A percentile compares a stretch with the other conserved stretches of the same genome.
Conservation (phyloP, 2,329 filamentous ascomycete species). For the Juglanconis sp. region DNA sequence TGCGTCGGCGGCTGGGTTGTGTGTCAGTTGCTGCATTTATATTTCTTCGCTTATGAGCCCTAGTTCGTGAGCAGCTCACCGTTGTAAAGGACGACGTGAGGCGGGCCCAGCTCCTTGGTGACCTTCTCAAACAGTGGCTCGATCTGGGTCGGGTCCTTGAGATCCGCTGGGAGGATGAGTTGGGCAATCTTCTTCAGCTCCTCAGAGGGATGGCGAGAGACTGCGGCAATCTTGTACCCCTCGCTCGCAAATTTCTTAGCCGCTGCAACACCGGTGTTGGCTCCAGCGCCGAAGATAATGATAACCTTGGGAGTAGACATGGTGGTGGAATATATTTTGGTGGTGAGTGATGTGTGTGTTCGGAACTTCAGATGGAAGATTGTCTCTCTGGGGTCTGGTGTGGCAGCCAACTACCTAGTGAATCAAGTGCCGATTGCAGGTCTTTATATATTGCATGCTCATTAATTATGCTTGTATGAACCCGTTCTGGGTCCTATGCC, state of each 20-base stretch:
- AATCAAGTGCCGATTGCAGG: too few species aligned
- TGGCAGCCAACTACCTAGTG: too few species aligned
- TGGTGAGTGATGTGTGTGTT: too few species aligned
- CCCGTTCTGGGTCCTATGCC: too few species aligned
- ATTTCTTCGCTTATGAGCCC: neutral
- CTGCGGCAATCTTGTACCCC: conserved; percentile 41
- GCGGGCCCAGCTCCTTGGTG: conserved; percentile 30
- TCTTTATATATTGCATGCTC: too few species aligned
- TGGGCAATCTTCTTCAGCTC: conserved; percentile 26
- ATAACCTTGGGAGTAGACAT: conserved; percentile 24
- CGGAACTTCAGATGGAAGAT: too few species aligned
- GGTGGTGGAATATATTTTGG: neutral
- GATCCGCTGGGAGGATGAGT: conserved; percentile 33
- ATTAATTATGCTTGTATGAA: too few species aligned
- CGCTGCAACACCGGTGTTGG: conserved; percentile 36
- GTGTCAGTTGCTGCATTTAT: neutral
- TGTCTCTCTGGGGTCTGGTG: too few species aligned
- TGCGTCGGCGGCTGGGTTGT: neutral
- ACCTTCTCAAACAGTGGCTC: conserved; percentile 35
- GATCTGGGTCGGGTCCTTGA: conserved; percentile 33
- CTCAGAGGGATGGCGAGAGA: conserved; percentile 30
- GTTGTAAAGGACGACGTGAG: conserved; percentile 44
- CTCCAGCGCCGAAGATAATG: conserved; percentile 41
- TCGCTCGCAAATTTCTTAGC: conserved; percentile 35
- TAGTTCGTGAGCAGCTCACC: conserved; percentile 15